These are phyloP conservation scores for Trypanosoma mega DNA, from an alignment of 208 protist genomes.

Conservation along the genomic window DNA sequence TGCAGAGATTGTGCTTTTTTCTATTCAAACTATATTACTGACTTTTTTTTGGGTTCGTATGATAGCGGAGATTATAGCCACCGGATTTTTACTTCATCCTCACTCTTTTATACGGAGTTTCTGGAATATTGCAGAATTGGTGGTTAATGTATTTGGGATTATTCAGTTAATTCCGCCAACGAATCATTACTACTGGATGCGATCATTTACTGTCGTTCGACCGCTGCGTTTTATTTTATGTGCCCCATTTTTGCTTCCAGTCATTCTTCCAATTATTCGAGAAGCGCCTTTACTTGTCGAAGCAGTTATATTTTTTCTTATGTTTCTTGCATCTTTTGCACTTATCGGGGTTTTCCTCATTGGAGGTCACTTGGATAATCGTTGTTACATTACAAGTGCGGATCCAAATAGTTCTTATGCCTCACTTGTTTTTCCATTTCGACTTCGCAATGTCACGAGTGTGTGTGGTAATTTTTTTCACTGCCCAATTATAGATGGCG, in stretches of 20 bases:
- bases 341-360: slow-evolving; percentile 37
- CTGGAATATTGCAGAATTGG: slow-evolving; percentile 55
- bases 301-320: slow-evolving; percentile 23
- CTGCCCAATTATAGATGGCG: slow-evolving; percentile 12
- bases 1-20: slow-evolving; percentile 26
- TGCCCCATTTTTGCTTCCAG: slow-evolving; percentile 18
- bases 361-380: slow-evolving; percentile 21
- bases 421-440: slow-evolving; percentile 14
- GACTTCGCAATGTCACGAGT: not conserved
- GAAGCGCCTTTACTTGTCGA: slow-evolving; percentile 32
- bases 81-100: slow-evolving; percentile 31
- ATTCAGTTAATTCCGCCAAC: slow-evolving; percentile 41
- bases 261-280: slow-evolving; percentile 30
- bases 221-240: slow-evolving; percentile 43
- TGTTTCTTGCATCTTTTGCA: slow-evolving; percentile 35
- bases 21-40: slow-evolving; percentile 31
- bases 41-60: slow-evolving; percentile 59
- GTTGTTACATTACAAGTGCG: slow-evolving; percentile 35
- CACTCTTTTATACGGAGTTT: slow-evolving; percentile 38
- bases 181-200: slow-evolving; percentile 48
- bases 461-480: slow-evolving; percentile 9
- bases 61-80: slow-evolving; percentile 39
- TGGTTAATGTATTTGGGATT: slow-evolving; percentile 43
- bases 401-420: not conserved
- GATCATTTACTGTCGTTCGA: slow-evolving; percentile 39